A percentile compares a stretch with the other conserved stretches of the same genome.
Evolutionary conservation across 2,329 filamentous ascomycete species (phyloP).

Genomic region (Catunica adiposa): DNA sequence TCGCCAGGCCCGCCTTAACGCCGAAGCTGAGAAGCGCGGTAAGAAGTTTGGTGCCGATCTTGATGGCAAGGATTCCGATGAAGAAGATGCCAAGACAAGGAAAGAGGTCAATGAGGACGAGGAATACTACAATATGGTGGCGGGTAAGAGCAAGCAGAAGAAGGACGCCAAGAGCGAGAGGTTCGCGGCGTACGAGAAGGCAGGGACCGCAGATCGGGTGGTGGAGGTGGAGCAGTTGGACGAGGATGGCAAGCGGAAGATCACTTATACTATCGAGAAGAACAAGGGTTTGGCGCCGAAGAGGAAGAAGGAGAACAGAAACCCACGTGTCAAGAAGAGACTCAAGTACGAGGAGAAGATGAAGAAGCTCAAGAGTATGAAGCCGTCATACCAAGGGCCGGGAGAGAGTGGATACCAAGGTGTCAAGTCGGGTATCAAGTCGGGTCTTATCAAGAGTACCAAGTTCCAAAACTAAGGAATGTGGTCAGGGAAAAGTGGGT

Average conservation of each 20-base stretch:
- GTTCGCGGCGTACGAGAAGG: conserved; percentile 38
- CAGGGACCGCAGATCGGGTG: conserved; percentile 46
- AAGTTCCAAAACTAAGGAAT: conserved; percentile 46
- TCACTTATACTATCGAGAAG: conserved; percentile 88
- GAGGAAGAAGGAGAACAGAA: conserved; percentile 84
- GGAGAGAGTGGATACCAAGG: conserved; percentile 74
- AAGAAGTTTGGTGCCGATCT: conserved; percentile 49
- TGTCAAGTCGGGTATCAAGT: conserved; percentile 91
- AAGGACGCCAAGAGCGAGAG: conserved; percentile 52
- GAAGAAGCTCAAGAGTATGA: conserved; percentile 87
- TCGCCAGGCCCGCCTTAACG: conserved; percentile 68
- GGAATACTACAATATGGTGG: conserved; percentile 83
- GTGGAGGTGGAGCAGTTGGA: conserved; percentile 54
- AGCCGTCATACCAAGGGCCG: conserved; percentile 71
- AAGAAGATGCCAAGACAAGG: conserved; percentile 7
- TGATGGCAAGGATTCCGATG: conserved; percentile 37
- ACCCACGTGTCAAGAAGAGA: conserved; percentile 95
- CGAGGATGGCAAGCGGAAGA: conserved; percentile 75
- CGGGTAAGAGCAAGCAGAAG: conserved; percentile 51
- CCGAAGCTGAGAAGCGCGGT: conserved; percentile 74
- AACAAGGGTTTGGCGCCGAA: conserved; percentile 88
- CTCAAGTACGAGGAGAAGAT: conserved; percentile 92
- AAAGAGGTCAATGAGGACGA: conserved; percentile 51
- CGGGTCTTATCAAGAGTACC: conserved; percentile 77
- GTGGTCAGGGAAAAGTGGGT: conserved; percentile 14